Base-by-base conservation (phyloP, 305 asterid species). In the Ilex paraguariensis region DNA sequence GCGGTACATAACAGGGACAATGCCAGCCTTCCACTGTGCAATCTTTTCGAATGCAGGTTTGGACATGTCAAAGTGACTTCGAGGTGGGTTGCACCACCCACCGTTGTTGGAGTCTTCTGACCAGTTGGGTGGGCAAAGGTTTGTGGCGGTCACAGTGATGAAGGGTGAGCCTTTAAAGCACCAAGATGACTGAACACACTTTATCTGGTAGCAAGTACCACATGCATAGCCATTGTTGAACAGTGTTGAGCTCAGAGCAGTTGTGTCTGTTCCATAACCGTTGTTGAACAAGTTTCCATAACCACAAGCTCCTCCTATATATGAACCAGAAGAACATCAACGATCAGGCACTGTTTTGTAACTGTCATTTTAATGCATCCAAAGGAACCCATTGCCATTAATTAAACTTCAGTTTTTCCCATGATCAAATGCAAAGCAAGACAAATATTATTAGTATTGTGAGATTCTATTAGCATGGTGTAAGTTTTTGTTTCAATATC, bases 21-120 rank as follows among this genome's bases (percentile, higher is more conserved):
- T 89, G 70, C 98, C 98, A 10, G 78, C 96, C 36, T 70, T 76
- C 85, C 83, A 82, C 55, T 87, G 83, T 5, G 97, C 98, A 15
- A 89, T 91, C 81, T 85, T 82, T 81, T 70, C 78, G 81, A 85
- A 87, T 28, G 98, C 96, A 0, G 98, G 91, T 66, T 87, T 83
- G 16, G 98, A 66, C 97, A 91, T 89, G 69, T 91, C 97, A 56
- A 89, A 89, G 60, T 87, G 98, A 8, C 71, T 53, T 4, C 96
- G 91, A 12, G 98, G 97, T 0, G 97, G 98, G 73, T 91, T 92
- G 91, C 97, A 91, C 98, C 98, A 92, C 0, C 98, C 98, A 30
- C 97, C 98, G 31, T 85, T 73, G 87, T 92, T 84, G 21, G 94
- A 76, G 73, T 76, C 85, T 61, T 76, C 28, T 6, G 81, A 14